phyloP scores from a whole-genome alignment of 2,329 filamentous ascomycete species.

The Drechslera avenae region DNA sequence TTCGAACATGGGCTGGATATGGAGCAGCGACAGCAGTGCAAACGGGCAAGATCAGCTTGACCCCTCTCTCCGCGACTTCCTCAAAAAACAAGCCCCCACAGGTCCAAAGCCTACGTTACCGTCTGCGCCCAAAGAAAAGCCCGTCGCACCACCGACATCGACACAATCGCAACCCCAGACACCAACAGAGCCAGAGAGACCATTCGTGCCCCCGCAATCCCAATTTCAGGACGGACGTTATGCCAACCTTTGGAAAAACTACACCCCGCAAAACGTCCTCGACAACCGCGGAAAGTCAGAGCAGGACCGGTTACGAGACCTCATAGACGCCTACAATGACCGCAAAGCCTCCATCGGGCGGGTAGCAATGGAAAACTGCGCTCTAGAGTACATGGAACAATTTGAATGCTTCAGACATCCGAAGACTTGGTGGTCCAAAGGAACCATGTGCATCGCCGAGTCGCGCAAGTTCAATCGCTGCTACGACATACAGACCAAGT shows the following conservation, averaged over 20 bases:
- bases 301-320: constrained; percentile 77
- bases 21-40: constrained; percentile 53
- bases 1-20: constrained; percentile 66
- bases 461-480: constrained; percentile 81
- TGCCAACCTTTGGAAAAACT: constrained; percentile 91
- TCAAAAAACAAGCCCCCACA: constrained; percentile 79
- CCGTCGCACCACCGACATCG: constrained; percentile 21
- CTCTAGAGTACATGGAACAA: constrained; percentile 82
- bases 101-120: constrained; percentile 59
- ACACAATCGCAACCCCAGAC: constrained; percentile 12
- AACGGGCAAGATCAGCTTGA: constrained; percentile 73
- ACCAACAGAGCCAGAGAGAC: constrained; percentile 30
- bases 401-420: constrained; percentile 81
- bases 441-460: constrained; percentile 82
- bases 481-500: constrained; percentile 87
- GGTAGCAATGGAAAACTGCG: constrained; percentile 91
- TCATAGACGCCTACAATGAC: constrained; percentile 83
- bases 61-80: constrained; percentile 80
- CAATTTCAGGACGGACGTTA: constrained; percentile 73
- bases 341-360: constrained; percentile 76
- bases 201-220: constrained; percentile 58
- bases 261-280: constrained; percentile 73
- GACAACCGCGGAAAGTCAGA: constrained; percentile 73
- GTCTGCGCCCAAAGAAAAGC: constrained; percentile 35
- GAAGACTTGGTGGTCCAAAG: constrained; percentile 63